These are phyloP conservation scores for Aureobasidium lini DNA, from an alignment of 2,329 filamentous ascomycete species.

Conservation along the genomic window DNA sequence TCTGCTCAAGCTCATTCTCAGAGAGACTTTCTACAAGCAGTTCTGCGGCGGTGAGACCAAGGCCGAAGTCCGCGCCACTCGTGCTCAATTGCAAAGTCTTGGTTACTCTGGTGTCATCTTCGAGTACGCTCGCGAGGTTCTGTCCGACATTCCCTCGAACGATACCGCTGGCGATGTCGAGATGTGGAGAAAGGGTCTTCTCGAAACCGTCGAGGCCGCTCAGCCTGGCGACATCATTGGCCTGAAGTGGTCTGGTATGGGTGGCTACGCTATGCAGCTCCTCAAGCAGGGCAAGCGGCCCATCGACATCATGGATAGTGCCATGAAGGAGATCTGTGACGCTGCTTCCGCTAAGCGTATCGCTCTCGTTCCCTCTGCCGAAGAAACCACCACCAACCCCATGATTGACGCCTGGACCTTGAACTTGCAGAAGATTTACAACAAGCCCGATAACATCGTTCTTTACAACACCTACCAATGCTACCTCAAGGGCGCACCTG, in stretches of 20 bases:
- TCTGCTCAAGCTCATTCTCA: conserved; percentile 61
- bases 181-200: conserved; percentile 65
- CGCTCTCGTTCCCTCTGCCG: conserved; percentile 74
- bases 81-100: conserved; percentile 59
- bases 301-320: conserved; percentile 55
- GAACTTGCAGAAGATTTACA: conserved; percentile 69
- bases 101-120: conserved; percentile 81
- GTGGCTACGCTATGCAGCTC: conserved; percentile 60
- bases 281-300: conserved; percentile 58
- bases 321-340: conserved; percentile 68
- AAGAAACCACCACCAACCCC: conserved; percentile 69
- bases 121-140: conserved; percentile 75
- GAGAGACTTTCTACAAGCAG: conserved; percentile 80
- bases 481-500: conserved; percentile 45
- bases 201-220: conserved; percentile 59
- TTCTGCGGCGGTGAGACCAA: conserved; percentile 80
- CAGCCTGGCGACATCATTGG: conserved; percentile 47
- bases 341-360: conserved; percentile 63
- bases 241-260: conserved; percentile 72
- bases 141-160: conserved; percentile 48
- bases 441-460: conserved; percentile 52
- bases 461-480: conserved; percentile 62
- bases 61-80: conserved; percentile 58
- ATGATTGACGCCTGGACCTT: conserved; percentile 78
- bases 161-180: conserved; percentile 54